Evolutionary conservation across 176 grass and related monocot genomes (phyloP).

Genomic region (Bonia amplexicaulis): DNA sequence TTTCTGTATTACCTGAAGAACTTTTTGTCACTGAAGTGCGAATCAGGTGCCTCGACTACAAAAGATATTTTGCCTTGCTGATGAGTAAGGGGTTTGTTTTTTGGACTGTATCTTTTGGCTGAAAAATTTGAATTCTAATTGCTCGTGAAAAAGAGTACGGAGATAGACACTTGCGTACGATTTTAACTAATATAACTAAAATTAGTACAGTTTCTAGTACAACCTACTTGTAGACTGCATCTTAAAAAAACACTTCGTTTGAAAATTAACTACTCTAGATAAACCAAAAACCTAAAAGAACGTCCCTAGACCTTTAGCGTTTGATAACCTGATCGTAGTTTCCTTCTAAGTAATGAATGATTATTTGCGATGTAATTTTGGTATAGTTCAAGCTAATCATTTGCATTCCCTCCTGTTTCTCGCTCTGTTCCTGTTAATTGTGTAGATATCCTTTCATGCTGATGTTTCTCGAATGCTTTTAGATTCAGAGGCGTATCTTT

Average conservation of each 20-base stretch:
- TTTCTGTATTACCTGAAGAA: background rate
- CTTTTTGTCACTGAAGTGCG: background rate
- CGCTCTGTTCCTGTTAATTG: background rate
- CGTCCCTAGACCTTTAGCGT: background rate
- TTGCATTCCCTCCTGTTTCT: background rate
- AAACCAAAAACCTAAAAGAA: too few relatives aligned
- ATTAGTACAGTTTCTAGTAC: too few relatives aligned
- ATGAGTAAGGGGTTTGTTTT: background rate
- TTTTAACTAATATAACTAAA: too few relatives aligned
- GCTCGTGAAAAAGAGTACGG: fast-evolving
- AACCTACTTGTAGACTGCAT: too few relatives aligned
- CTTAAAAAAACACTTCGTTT: too few relatives aligned
- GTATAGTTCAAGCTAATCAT: background rate
- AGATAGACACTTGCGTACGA: too few relatives aligned
- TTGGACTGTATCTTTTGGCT: too few relatives aligned
- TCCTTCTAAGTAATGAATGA: background rate
- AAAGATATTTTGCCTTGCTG: background rate
- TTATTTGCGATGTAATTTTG: background rate
- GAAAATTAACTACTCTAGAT: too few relatives aligned
- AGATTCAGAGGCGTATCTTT: background rate
- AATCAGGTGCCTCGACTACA: background rate
- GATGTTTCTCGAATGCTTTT: background rate
- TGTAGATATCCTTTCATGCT: background rate
- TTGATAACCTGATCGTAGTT: background rate
- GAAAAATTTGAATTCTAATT: too few relatives aligned